phyloP scores from a whole-genome alignment of 371 early-diverging fungal genomes.

The Homolaphlyctis polyrhiza region DNA sequence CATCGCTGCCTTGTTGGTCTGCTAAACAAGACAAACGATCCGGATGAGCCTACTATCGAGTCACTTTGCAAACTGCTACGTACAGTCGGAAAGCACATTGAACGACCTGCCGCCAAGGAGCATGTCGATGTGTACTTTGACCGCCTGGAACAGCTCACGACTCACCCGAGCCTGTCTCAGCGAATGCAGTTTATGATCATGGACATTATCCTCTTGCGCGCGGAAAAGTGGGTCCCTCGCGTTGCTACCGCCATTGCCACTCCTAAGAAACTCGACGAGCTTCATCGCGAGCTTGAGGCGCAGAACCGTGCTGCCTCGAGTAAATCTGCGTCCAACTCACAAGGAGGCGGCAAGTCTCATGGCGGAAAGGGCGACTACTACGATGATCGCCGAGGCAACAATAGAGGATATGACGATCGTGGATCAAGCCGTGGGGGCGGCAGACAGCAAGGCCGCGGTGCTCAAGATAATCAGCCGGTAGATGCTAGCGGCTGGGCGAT shows the following conservation, averaged over 20 bases:
- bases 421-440: background rate
- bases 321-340: background rate
- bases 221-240: constrained; percentile 83
- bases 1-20: constrained; percentile 77
- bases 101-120: constrained; percentile 32
- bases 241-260: too few relatives aligned
- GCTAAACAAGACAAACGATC: constrained; percentile 59
- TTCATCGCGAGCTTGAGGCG: constrained; percentile 72
- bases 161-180: constrained; percentile 60
- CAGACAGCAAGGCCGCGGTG: background rate
- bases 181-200: constrained; percentile 90
- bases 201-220: constrained; percentile 88
- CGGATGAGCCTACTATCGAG: constrained; percentile 93
- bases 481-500: background rate
- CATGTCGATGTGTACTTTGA: constrained; percentile 77
- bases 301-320: constrained; percentile 16
- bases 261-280: constrained; percentile 84
- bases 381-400: background rate
- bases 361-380: background rate
- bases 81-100: constrained; percentile 66
- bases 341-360: background rate
- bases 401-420: background rate
- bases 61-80: constrained; percentile 84
- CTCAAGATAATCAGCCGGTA: background rate
- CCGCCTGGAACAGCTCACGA: constrained; percentile 65